Percentiles rank a stretch among this genome's conserved stretches.
Evolutionary conservation across 2,329 filamentous ascomycete genomes (phyloP).

Genomic region (Penicillium nordicum): DNA sequence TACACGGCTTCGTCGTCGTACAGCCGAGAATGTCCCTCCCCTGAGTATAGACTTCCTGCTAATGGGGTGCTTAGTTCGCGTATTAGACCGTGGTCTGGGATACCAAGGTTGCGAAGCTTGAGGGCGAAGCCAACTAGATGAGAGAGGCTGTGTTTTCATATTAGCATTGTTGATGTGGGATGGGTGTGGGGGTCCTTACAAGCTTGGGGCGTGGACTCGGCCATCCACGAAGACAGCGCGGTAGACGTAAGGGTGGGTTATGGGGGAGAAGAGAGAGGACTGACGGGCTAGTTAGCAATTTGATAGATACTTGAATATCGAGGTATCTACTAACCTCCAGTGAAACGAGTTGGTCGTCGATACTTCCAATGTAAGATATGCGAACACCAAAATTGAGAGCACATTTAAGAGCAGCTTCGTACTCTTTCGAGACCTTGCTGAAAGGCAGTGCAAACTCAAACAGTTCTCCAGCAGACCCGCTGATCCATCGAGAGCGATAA

Average conservation of each 20-base stretch:
- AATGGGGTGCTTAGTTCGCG: conserved; percentile 84
- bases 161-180: background rate
- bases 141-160: conserved; percentile 56
- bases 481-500: conserved; percentile 84
- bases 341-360: conserved; percentile 94
- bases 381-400: conserved; percentile 75
- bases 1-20: conserved; percentile 90
- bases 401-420: conserved; percentile 69
- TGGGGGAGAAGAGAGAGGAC: conserved; percentile 83
- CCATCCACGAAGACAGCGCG: conserved; percentile 95
- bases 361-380: conserved; percentile 85
- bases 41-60: conserved; percentile 84
- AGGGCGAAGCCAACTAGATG: conserved; percentile 90
- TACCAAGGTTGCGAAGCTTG: conserved; percentile 87
- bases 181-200: conserved; percentile 50
- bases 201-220: conserved; percentile 85
- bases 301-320: background rate
- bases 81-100: conserved; percentile 89
- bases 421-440: conserved; percentile 77
- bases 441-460: conserved; percentile 87
- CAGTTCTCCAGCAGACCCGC: conserved; percentile 85
- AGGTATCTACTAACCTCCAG: conserved; percentile 62
- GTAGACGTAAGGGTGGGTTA: conserved; percentile 88
- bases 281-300: conserved; percentile 16
- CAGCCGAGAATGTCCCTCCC: conserved; percentile 87